Percentiles rank a stretch among this genome's conserved stretches.
These are phyloP conservation scores for Anastatica hierochuntica DNA, from an alignment of 345 rosid species.

Conservation along the genomic window DNA sequence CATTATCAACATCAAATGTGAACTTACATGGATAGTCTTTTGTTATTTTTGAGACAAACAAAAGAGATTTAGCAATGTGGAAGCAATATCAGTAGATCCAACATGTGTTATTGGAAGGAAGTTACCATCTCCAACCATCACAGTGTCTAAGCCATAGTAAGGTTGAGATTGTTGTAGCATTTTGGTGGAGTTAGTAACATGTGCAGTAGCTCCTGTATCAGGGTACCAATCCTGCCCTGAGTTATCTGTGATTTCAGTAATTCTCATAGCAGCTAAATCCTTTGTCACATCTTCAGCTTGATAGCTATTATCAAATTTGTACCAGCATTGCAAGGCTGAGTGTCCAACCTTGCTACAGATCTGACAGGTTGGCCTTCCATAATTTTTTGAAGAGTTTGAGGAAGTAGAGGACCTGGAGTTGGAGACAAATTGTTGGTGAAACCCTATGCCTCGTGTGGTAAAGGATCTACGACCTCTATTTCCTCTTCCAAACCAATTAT, in stretches of 20 bases:
- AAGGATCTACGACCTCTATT: background rate
- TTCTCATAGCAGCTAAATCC: background rate
- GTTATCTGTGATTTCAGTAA: background rate
- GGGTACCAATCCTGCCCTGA: background rate
- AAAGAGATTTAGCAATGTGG: background rate
- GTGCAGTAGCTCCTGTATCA: background rate
- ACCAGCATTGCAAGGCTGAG: background rate
- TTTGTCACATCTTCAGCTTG: background rate
- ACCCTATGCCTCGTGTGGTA: background rate
- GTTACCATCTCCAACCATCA: background rate
- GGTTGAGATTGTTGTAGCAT: background rate
- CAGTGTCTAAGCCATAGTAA: background rate
- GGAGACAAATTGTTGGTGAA: background rate
- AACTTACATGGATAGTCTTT: background rate
- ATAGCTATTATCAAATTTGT: background rate
- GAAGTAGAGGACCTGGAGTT: no score
- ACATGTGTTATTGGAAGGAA: background rate
- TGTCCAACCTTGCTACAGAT: background rate
- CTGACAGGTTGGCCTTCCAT: background rate
- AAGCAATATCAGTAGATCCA: background rate
- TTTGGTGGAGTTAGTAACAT: background rate
- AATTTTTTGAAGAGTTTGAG: background rate
- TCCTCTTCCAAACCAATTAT: no score
- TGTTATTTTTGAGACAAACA: background rate
- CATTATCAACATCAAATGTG: background rate